Conservation (phyloP, 129 eudicot species). For the Flaveria ramosissima region DNA sequence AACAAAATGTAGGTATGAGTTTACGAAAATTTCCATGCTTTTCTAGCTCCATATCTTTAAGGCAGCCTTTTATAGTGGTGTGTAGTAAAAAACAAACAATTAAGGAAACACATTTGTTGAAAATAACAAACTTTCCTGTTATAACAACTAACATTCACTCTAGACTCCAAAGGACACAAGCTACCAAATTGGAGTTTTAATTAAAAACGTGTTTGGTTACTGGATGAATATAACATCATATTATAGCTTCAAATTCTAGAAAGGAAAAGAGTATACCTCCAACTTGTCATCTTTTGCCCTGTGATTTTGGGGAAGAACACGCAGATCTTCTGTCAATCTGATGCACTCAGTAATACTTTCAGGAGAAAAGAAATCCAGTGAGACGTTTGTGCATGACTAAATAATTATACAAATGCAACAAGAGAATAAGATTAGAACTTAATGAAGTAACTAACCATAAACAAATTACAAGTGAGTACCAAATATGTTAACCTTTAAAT, state of each 20-base stretch:
- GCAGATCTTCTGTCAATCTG: constrained; percentile 39
- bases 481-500: constrained; percentile 44
- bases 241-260: neutral
- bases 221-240: neutral
- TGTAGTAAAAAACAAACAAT: neutral
- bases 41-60: neutral
- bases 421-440: neutral
- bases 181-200: neutral
- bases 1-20: neutral
- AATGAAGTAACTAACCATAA: neutral
- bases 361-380: constrained; percentile 51
- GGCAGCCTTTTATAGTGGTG: neutral
- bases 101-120: neutral
- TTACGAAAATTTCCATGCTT: neutral
- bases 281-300: constrained; percentile 51
- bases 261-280: constrained; percentile 38
- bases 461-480: neutral
- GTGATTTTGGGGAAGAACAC: constrained; percentile 44
- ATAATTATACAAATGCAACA: constrained; percentile 11
- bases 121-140: neutral
- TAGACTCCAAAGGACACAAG: no score
- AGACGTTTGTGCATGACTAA: constrained; percentile 53
- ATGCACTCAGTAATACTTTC: constrained; percentile 51
- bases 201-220: no score
- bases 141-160: no score